Conservation (phyloP, 129 eudicot species). For the sunflower (Helianthus annuus) region HanXRQr2.0-SUNRISE NC_035443.2:172282793-172283292, state of each 20-base stretch:
- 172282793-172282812: neutral
- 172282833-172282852: neutral
- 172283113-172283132: conserved; percentile 93
- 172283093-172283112: conserved; percentile 90
- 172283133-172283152: conserved; percentile 97
- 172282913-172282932: neutral
- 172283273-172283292: conserved; percentile 31
- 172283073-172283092: conserved; percentile 96
- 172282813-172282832: neutral
- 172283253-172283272: conserved; percentile 6
- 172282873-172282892: neutral
- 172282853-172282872: neutral
- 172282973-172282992: no score
- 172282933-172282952: no score
- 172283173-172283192: conserved; percentile 46
- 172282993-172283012: neutral
- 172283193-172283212: conserved; percentile 69
- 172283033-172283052: conserved; percentile 22
- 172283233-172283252: conserved; percentile 7
- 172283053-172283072: conserved; percentile 99
- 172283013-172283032: neutral
- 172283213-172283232: neutral
- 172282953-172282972: neutral
- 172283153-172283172: conserved; percentile 97
- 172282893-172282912: neutral